phyloP scores from a whole-genome alignment of 2,329 filamentous ascomycete genomes.

The Tolypocladium paradoxum region DNA sequence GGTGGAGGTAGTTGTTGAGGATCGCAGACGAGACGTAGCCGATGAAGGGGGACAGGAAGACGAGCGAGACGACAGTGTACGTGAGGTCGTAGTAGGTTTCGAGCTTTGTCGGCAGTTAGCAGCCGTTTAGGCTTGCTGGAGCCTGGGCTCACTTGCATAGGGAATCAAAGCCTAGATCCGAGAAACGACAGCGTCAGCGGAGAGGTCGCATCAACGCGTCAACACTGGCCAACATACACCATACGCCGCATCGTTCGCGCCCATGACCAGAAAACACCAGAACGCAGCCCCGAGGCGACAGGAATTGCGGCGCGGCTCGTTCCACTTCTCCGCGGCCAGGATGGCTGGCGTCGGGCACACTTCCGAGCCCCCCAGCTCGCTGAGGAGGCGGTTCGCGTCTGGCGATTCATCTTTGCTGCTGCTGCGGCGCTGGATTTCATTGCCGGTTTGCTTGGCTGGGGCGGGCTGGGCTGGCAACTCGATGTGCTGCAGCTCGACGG shows the following conservation, averaged over 20 bases:
- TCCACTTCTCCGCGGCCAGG: constrained; percentile 31
- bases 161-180: constrained; percentile 33
- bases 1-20: constrained; percentile 41
- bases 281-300: constrained; percentile 41
- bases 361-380: constrained; percentile 1
- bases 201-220: constrained; percentile 5
- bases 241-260: constrained; percentile 47
- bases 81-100: constrained; percentile 45
- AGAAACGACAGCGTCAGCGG: not conserved
- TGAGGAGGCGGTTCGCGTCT: not conserved
- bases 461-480: not conserved
- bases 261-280: constrained; percentile 46
- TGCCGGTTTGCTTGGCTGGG: not conserved
- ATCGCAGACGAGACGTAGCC: constrained; percentile 54
- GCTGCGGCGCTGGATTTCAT: not conserved
- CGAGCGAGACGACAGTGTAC: constrained; percentile 52
- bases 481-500: not conserved
- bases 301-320: constrained; percentile 35
- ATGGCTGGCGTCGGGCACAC: not conserved
- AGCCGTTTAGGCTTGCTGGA: not conserved
- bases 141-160: constrained; percentile 28
- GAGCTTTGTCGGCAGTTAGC: constrained; percentile 7
- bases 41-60: constrained; percentile 55
- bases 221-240: constrained; percentile 29
- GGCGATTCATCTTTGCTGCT: not conserved